phyloP scores from a whole-genome alignment of 2,329 filamentous ascomycete genomes.

The Mycosphaerelloides madeirae region DNA sequence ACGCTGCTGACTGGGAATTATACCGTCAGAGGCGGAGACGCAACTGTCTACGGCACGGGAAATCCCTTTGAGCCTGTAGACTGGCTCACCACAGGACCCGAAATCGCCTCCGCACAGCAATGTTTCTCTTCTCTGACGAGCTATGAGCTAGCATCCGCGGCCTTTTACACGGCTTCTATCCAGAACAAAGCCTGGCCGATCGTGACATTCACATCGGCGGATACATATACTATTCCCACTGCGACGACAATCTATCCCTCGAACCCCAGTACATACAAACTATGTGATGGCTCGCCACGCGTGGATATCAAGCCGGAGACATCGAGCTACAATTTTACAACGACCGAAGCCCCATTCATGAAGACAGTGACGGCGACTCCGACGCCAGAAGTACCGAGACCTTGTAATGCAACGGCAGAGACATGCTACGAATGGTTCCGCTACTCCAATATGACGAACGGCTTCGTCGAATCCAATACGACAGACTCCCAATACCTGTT shows the following conservation, averaged over 20 bases:
- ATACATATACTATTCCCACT: too few relatives aligned
- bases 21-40: too few relatives aligned
- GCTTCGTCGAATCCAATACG: constrained; percentile 12
- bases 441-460: not conserved
- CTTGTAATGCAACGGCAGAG: constrained; percentile 8
- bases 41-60: too few relatives aligned
- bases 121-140: constrained; percentile 10
- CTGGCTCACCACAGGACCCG: too few relatives aligned
- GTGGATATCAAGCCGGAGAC: constrained; percentile 17
- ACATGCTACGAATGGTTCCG: constrained; percentile 10
- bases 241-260: constrained; percentile 14
- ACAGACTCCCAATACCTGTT: constrained; percentile 1
- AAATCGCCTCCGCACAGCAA: not conserved
- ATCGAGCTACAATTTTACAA: not conserved
- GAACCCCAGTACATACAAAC: constrained; percentile 16
- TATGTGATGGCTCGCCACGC: constrained; percentile 23
- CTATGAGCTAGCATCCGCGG: constrained; percentile 5
- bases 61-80: too few relatives aligned
- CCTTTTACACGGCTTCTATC: constrained; percentile 6
- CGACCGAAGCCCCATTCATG: not conserved
- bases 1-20: too few relatives aligned
- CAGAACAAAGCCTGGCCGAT: constrained; percentile 7
- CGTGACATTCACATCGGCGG: too few relatives aligned
- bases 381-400: not conserved
- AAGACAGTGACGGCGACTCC: constrained; percentile 6